Conservation (phyloP, 805 yeast genomes). For the Maudiozyma serrabonitensis region DNA sequence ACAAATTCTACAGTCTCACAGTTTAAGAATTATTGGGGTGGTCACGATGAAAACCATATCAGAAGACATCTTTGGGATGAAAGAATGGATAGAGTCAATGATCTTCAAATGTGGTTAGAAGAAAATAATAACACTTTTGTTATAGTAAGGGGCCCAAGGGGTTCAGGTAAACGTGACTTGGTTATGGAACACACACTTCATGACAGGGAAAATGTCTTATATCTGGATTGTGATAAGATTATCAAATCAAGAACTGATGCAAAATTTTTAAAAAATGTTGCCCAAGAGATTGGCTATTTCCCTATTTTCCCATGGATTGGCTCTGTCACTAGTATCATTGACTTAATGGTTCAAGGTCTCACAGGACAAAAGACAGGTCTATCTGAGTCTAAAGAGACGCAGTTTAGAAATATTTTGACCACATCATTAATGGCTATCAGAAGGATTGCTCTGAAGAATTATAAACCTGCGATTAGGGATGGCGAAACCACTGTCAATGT, state of each 20-base stretch:
- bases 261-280: slow-evolving; percentile 53
- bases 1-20: slow-evolving; percentile 31
- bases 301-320: slow-evolving; percentile 93
- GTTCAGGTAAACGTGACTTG: slow-evolving; percentile 83
- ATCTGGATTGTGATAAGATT: slow-evolving; percentile 71
- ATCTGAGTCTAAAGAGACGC: slow-evolving; percentile 73
- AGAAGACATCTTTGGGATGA: slow-evolving; percentile 52
- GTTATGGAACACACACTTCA: slow-evolving; percentile 59
- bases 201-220: slow-evolving; percentile 51
- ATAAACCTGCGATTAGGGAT: slow-evolving; percentile 27
- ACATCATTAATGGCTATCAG: slow-evolving; percentile 67
- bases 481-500: slow-evolving; percentile 29
- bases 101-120: slow-evolving; percentile 65
- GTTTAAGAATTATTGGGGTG: slow-evolving; percentile 29
- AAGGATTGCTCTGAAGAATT: slow-evolving; percentile 44
- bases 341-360: slow-evolving; percentile 77
- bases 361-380: slow-evolving; percentile 92
- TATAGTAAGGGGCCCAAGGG: slow-evolving; percentile 84
- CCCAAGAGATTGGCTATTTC: slow-evolving; percentile 76
- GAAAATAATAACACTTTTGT: slow-evolving; percentile 90
- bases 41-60: slow-evolving; percentile 22
- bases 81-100: slow-evolving; percentile 55
- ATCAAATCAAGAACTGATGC: slow-evolving; percentile 68
- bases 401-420: slow-evolving; percentile 69
- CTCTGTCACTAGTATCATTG: slow-evolving; percentile 65